Evolutionary conservation across 495 filamentous ascomycete genomes (phyloP).

Genomic region (Talaromyces liani): DNA sequence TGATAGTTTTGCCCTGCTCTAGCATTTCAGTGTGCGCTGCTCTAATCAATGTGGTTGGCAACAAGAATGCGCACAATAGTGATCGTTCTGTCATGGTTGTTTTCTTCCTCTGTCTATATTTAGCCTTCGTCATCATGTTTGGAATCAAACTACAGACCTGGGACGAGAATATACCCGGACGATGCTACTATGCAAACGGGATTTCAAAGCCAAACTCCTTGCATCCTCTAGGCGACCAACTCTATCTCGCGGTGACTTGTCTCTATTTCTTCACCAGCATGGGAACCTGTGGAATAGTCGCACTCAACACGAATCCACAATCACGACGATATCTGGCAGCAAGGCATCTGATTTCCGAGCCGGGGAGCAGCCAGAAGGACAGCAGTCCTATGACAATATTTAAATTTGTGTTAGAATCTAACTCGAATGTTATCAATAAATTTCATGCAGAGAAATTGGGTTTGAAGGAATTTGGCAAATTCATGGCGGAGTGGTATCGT

Average conservation of each 20-base stretch:
- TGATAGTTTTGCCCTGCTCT: not conserved
- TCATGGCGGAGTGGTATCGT: too few relatives aligned
- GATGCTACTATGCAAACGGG: not conserved
- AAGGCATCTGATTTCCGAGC: too few relatives aligned
- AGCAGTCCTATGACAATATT: too few relatives aligned
- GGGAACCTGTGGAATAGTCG: not conserved
- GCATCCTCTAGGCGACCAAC: not conserved
- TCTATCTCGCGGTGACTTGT: not conserved
- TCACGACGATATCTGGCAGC: too few relatives aligned
- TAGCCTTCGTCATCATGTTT: not conserved
- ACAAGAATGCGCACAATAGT: not conserved
- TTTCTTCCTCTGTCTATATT: not conserved
- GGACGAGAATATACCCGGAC: not conserved
- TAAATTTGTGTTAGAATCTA: not conserved
- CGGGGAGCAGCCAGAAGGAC: too few relatives aligned
- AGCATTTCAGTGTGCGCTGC: constrained; percentile 4
- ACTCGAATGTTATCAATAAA: not conserved
- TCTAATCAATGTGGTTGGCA: not conserved
- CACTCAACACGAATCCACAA: too few relatives aligned
- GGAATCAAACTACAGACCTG: not conserved
- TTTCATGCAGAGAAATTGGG: not conserved
- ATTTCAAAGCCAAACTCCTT: not conserved
- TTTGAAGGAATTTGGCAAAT: not conserved
- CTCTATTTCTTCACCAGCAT: not conserved
- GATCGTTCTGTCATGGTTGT: not conserved